Evolutionary conservation across 148 eudicot genomes (phyloP).

Genomic region (Fallopia convolvulus): DNA sequence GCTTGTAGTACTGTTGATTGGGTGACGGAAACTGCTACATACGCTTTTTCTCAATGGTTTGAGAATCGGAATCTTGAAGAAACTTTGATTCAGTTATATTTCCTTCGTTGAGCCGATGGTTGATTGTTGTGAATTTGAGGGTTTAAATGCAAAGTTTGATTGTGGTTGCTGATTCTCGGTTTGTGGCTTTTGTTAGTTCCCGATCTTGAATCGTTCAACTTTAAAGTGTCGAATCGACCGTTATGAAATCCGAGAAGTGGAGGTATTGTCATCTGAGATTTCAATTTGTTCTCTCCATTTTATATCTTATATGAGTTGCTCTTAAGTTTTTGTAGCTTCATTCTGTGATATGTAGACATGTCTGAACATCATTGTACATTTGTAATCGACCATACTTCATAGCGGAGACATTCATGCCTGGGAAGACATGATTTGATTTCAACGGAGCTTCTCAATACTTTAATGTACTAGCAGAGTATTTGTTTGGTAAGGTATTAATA

Average conservation of each 20-base stretch:
- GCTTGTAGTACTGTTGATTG: slow-evolving; percentile 60
- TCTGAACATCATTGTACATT: neutral
- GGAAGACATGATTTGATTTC: slow-evolving; percentile 75
- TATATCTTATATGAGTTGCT: neutral
- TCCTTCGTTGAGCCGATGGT: neutral
- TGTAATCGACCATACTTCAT: slow-evolving; percentile 55
- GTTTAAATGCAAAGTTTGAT: neutral
- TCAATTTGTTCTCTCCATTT: neutral
- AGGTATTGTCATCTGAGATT: slow-evolving; percentile 36
- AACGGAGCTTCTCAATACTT: slow-evolving; percentile 82
- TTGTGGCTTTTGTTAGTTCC: slow-evolving; percentile 48
- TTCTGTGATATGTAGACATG: neutral
- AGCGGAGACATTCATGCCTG: slow-evolving; percentile 94
- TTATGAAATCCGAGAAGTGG: slow-evolving; percentile 91
- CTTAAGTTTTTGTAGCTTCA: neutral
- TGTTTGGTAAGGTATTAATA: slow-evolving; percentile 93
- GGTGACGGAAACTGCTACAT: slow-evolving; percentile 51
- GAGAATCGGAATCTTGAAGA: slow-evolving; percentile 70
- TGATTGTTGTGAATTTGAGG: neutral
- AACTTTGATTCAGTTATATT: slow-evolving; percentile 69
- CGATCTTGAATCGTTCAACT: slow-evolving; percentile 75
- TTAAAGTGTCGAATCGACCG: slow-evolving; percentile 49
- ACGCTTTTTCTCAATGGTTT: slow-evolving; percentile 53
- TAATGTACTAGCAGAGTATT: slow-evolving; percentile 75
- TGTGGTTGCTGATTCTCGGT: neutral